Base-by-base conservation (phyloP, 2,329 filamentous ascomycete genomes). In the Graphilbum fragrans region DNA sequence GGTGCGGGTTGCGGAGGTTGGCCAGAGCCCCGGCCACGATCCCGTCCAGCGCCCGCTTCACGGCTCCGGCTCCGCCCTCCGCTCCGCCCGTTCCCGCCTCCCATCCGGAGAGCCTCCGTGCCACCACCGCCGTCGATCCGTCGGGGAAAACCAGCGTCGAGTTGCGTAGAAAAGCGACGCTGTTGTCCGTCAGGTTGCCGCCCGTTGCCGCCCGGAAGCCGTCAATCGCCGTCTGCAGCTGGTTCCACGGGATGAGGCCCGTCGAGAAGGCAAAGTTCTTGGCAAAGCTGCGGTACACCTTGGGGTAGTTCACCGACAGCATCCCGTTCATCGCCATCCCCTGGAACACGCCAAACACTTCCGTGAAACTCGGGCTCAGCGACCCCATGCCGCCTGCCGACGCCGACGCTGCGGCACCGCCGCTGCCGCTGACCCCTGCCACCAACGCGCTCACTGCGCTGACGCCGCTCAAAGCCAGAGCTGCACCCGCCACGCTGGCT, bases 311-410 rank as follows among this genome's bases (percentile, higher is more conserved):
- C 52, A 93, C 88, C 45, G 85, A 93, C 58, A 94, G 71, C 92
- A 96, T 96, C 49, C 92, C 88, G 60, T 92, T 95, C 67, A 92
- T 82, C 22, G 92, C 87, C 70, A 96, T 83, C 38, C 82, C 81
- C 62, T 96, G 88, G 60, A 96, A 94, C 76, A 85, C 93, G 47
- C 81, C 79, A 50, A 94, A 73, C 37, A 93, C 79, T 55, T 95
- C 86, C 35, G 71, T 72, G 57, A 96, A 95, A 41, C 81, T 85
- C 21, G 92, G 92, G 52, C 86, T 92, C 33, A 80, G 67, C 11
- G 81, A 71, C 2, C 77, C 69, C 12, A 70, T 68, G 14, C 80
- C 82, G 17, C 66, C 68, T 3, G 31, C 41, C 23, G 37, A 72
- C 71, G 44, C 67, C 67, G 37, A 62, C 64, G 14, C 8, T 8